Evolutionary conservation across 2,329 filamentous ascomycete species (phyloP).

Genomic region (Fusarium globosum): DNA sequence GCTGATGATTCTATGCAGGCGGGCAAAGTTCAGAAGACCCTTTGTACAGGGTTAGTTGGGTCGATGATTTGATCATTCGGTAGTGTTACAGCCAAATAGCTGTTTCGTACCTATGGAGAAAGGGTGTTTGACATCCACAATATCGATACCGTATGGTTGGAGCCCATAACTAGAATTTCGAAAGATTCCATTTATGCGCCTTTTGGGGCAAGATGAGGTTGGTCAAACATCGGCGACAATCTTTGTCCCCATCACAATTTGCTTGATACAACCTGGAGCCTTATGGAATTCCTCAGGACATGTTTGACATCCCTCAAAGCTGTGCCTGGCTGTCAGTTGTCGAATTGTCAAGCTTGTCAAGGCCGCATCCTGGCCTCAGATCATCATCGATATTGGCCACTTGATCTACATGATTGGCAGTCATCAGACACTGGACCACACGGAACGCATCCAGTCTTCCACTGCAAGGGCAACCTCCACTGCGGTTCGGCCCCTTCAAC

Average conservation of each 20-base stretch:
- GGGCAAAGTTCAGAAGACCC: slow-evolving; percentile 19
- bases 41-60: slow-evolving; percentile 23
- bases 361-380: slow-evolving; percentile 36
- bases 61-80: slow-evolving; percentile 3
- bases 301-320: slow-evolving; percentile 3
- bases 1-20: slow-evolving; percentile 3
- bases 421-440: slow-evolving; percentile 25
- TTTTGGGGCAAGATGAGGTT: background rate
- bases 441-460: slow-evolving; percentile 29
- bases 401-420: slow-evolving; percentile 27
- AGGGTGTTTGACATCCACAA: background rate
- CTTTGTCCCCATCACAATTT: background rate
- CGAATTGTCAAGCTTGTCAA: slow-evolving; percentile 18
- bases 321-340: slow-evolving; percentile 20
- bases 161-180: background rate
- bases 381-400: slow-evolving; percentile 32
- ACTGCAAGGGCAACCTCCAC: slow-evolving; percentile 41
- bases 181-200: background rate
- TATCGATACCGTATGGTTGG: background rate
- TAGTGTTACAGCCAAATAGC: background rate
- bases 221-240: background rate
- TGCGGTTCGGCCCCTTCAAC: slow-evolving; percentile 36
- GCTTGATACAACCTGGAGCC: background rate
- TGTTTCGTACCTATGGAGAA: background rate
- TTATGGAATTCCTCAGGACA: background rate